Percentiles rank a stretch among this genome's conserved stretches.
Evolutionary conservation across 2,329 filamentous ascomycete species (phyloP).

Genomic region (Ceratocystis cubensis): DNA sequence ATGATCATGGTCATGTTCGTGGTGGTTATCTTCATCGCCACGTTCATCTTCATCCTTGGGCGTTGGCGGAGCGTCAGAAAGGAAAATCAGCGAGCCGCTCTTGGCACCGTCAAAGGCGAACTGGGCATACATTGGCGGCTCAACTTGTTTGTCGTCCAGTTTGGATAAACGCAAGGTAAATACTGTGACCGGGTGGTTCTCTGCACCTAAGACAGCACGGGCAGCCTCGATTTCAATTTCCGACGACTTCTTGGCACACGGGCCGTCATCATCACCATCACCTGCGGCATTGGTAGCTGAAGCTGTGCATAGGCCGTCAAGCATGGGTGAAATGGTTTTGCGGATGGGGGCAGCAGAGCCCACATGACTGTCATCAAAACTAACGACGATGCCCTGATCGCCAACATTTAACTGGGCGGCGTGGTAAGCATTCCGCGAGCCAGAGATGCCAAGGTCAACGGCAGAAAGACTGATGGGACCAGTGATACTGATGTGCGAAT

Average conservation of each 20-base stretch:
- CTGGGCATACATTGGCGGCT: constrained; percentile 16
- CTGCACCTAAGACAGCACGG: constrained; percentile 1
- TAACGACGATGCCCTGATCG: constrained; percentile 14
- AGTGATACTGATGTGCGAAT: constrained; percentile 10
- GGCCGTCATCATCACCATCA: not conserved
- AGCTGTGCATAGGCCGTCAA: constrained; percentile 16
- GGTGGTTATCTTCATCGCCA: not conserved
- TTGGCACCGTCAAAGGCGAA: constrained; percentile 19
- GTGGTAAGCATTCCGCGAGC: constrained; percentile 15
- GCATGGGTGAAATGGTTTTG: constrained; percentile 16
- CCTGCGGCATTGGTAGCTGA: not conserved
- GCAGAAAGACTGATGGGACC: constrained; percentile 16
- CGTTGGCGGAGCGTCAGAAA: constrained; percentile 14
- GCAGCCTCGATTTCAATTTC: constrained; percentile 16
- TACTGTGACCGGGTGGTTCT: constrained; percentile 16
- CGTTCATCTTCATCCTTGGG: not conserved
- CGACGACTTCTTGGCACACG: constrained; percentile 17
- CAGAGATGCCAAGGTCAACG: constrained; percentile 17
- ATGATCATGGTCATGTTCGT: not conserved
- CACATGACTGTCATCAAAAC: not conserved
- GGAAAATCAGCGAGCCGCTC: constrained; percentile 16
- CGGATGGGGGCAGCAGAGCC: constrained; percentile 1
- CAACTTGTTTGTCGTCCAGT: constrained; percentile 13
- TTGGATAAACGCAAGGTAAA: constrained; percentile 15
- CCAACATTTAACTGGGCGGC: constrained; percentile 18